Evolutionary conservation across 2,329 filamentous ascomycete genomes (phyloP).

Genomic region (Talaromyces verruculosus): DNA sequence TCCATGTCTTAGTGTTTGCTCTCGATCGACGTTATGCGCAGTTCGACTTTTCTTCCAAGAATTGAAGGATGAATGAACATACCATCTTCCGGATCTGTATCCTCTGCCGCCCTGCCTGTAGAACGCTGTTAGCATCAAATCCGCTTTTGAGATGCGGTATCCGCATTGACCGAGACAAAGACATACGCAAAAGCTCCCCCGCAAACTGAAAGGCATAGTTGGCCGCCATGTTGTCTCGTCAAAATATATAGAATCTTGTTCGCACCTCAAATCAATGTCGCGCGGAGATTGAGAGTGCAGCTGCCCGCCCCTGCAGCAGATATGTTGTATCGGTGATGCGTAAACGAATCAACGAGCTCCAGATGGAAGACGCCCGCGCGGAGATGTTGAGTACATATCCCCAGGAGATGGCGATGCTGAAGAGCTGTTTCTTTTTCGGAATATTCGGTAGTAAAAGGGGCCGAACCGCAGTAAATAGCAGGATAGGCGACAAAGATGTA

Average conservation of each 20-base stretch:
- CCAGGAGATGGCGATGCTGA: conserved; percentile 18
- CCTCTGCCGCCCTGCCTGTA: conserved; percentile 39
- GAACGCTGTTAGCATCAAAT: conserved; percentile 25
- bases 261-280: neutral
- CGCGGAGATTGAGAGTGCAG: neutral
- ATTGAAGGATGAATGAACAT: conserved; percentile 25
- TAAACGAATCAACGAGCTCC: conserved; percentile 35
- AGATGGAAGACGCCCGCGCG: conserved; percentile 35
- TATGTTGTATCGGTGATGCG: conserved; percentile 21
- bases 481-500: neutral
- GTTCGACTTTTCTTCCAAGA: neutral
- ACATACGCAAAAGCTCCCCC: conserved; percentile 41
- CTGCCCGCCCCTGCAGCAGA: conserved; percentile 1
- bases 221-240: conserved; percentile 33
- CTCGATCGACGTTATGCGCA: neutral
- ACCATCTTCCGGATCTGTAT: conserved; percentile 42
- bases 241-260: conserved; percentile 20
- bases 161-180: neutral
- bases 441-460: neutral
- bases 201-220: conserved; percentile 38
- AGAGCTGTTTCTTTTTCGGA: neutral
- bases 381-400: conserved; percentile 41
- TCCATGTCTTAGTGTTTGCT: conserved; percentile 15
- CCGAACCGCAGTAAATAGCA: neutral
- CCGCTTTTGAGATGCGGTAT: neutral